Evolutionary conservation across 2,329 filamentous ascomycete species (phyloP), one percentile per base, ranked within the genome.

Genomic region (Fusarium circinatum): DNA sequence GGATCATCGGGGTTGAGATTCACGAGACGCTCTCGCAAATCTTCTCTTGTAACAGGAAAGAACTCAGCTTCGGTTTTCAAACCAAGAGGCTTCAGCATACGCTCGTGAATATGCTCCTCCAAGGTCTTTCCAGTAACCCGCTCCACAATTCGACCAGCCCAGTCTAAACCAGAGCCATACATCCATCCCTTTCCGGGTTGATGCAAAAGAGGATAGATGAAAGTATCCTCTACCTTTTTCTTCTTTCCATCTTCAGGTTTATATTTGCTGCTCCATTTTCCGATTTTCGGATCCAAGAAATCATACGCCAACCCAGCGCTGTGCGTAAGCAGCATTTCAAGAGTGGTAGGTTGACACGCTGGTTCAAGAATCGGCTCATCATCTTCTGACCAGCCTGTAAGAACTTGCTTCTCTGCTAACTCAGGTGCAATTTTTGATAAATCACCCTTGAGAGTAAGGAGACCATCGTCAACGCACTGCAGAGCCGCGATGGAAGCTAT

Each of bases 381-480:
- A 4, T 84, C 78, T 1, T 84, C 82, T 17, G 83, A 79, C 66
- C 86, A 88, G 5, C 84, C 85, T 0, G 80, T 84, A 8, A 91
- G 72, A 30, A 91, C 82, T 15, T 85, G 79, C 64, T 87, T 85
- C 4, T 78, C 77, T 0, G 82, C 82, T 0, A 91, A 81, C 38
- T 88, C 86, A 0, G 88, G 89, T 5, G 86, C 79, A 6, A 88
- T 55, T 1, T 73, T 42, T 0, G 82, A 80, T 0, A 90, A 73
- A 60, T 89, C 85, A 6, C 83, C 84, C 14, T 85, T 83, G 0
- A 90, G 80, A 4, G 76, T 76, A 2, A 90, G 74, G 1, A 86
- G 77, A 0, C 87, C 87, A 12, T 85, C 82, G 41, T 90, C 88
- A 5, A 90, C 86, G 51, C 86, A 85, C 65, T 89, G 86, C n/a